Evolutionary conservation across 2,329 filamentous ascomycete genomes (phyloP), one percentile per base, ranked within the genome.

Genomic region (Pestalotiopsis sp.): DNA sequence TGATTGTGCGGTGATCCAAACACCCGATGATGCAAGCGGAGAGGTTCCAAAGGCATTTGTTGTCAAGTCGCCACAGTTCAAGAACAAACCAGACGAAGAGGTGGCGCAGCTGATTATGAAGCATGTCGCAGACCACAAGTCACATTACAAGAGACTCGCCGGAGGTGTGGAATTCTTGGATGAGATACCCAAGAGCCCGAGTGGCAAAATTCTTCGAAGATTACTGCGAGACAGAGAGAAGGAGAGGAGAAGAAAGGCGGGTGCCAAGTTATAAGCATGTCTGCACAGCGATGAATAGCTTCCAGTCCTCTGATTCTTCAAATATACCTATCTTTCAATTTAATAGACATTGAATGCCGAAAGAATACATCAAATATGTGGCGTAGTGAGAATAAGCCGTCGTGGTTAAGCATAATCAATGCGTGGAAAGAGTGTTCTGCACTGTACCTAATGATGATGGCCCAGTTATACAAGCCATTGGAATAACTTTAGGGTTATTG

Each of bases 1-100:
- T 59, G 93, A 97, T 79, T 92, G 90, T 72, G 90, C 93, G 13
- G 93, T 97, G 6, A 93, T 96, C 72, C 90, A 91, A 14, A 83
- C 94, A 1, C 91, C 90, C 0, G 84, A 91, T 67, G 84, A 87
- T 20, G 81, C 83, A 14, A 86, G 88, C 5, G 90, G 88, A 2
- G 91, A 93, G 77, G 86, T 91, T 3, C 90, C 91, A 3, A 85
- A 91, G 74, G 91, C 91, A 0, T 93, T 88, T 69, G 83, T 92
- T 17, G 90, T 92, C 49, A 87, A 86, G 71, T 79, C 84, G 0
- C 80, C 82, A 0, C 74, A 77, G 4, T 82, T 79, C 3, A 69
- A 72, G 7, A 69, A 71, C 36, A 70, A 62, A 57, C 41, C 74
- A 4, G 77, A 80, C n/a, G 79, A 83, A 5, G 82, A 85, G 69